These are phyloP conservation scores for Vigna trinervia DNA, from an alignment of 306 rosid species.

Conservation along the genomic window DNA sequence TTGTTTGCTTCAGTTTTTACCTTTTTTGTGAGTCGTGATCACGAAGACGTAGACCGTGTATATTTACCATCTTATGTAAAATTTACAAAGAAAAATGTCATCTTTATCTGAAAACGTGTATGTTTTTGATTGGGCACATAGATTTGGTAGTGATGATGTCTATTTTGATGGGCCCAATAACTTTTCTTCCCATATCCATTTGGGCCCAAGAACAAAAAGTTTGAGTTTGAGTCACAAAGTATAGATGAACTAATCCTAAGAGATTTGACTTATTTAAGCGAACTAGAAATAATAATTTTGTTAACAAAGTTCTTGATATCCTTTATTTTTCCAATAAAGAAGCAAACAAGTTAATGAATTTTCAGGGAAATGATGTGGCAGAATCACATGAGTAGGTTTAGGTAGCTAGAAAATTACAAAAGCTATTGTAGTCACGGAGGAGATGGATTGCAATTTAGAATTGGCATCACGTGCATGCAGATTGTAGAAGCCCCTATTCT, in stretches of 20 bases:
- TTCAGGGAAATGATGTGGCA: background rate
- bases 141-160: background rate
- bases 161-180: conserved; percentile 4
- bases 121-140: background rate
- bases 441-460: conserved; percentile 2
- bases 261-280: conserved; percentile 7
- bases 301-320: no score
- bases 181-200: no score
- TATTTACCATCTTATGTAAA: no score
- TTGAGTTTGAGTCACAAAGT: background rate
- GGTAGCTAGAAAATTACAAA: conserved; percentile 38
- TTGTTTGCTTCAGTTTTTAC: background rate
- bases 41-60: background rate
- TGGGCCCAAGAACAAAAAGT: background rate
- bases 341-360: background rate
- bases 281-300: no score
- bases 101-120: background rate
- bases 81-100: no score
- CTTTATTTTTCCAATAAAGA: no score
- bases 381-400: conserved; percentile 6
- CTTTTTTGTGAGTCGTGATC: background rate
- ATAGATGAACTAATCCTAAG: background rate
- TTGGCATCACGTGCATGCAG: conserved; percentile 45
- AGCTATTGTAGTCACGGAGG: conserved; percentile 39
- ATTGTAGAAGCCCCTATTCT: background rate